Percentiles rank a stretch among this genome's conserved stretches.
Conservation (phyloP, 768 basidiomycete genomes). For the Boletellus ananiceps region DNA sequence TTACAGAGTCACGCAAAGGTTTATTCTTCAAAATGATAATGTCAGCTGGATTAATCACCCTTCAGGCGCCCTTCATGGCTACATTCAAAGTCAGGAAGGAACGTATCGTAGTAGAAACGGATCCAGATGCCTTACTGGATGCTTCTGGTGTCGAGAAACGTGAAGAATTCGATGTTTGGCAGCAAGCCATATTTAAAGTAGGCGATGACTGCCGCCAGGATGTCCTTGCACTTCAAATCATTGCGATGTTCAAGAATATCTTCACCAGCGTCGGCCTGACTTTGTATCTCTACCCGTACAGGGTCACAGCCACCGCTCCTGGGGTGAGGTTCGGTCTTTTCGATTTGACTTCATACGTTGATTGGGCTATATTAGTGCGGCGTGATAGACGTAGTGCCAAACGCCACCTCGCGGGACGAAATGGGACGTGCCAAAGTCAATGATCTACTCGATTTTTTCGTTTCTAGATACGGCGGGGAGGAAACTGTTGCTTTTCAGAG, state of each 20-base stretch:
- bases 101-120: constrained; percentile 55
- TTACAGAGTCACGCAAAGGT: constrained; percentile 98
- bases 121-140: constrained; percentile 72
- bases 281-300: constrained; percentile 91
- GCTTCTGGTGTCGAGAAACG: constrained; percentile 54
- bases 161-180: constrained; percentile 85
- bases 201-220: constrained; percentile 99
- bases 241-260: constrained; percentile 99
- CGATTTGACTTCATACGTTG: neutral
- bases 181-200: constrained; percentile 99
- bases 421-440: constrained; percentile 99
- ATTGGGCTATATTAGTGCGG: constrained; percentile 68
- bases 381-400: constrained; percentile 97
- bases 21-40: neutral
- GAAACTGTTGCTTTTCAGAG: constrained; percentile 88
- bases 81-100: constrained; percentile 98
- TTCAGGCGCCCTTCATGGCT: constrained; percentile 99
- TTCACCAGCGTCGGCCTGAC: constrained; percentile 86
- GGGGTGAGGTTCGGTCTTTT: constrained; percentile 56
- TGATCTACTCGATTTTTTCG: constrained; percentile 90
- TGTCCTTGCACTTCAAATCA: constrained; percentile 93
- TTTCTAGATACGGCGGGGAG: constrained; percentile 86
- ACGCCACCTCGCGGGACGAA: constrained; percentile 96
- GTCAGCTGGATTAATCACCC: neutral
- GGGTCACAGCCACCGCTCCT: constrained; percentile 94